phyloP scores from a whole-genome alignment of 805 yeast species.

The Debaryomyces hansenii region DNA sequence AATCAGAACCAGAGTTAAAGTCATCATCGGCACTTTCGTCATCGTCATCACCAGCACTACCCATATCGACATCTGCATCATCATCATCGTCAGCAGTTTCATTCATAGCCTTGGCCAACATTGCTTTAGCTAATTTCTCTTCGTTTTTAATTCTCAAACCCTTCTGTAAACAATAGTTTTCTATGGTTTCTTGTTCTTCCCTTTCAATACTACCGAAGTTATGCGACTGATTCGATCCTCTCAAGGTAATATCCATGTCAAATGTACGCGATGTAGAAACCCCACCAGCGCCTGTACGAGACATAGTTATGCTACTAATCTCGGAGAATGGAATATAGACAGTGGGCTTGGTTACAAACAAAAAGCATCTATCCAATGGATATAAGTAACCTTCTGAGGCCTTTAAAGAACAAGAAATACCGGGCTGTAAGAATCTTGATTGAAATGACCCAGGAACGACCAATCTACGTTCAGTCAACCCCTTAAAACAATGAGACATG shows the following conservation, averaged over 20 bases:
- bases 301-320: constrained; percentile 71
- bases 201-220: constrained; percentile 85
- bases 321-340: constrained; percentile 87
- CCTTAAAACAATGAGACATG: constrained; percentile 83
- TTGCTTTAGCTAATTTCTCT: constrained; percentile 80
- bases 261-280: constrained; percentile 83
- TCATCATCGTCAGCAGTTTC: constrained; percentile 51
- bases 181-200: constrained; percentile 83
- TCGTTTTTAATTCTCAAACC: constrained; percentile 83
- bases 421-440: constrained; percentile 77
- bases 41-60: constrained; percentile 70
- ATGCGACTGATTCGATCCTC: constrained; percentile 64
- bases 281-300: constrained; percentile 75
- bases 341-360: constrained; percentile 93
- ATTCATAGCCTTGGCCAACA: constrained; percentile 74
- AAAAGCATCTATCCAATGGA: constrained; percentile 87
- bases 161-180: constrained; percentile 73
- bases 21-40: constrained; percentile 87
- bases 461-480: constrained; percentile 83
- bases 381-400: constrained; percentile 94
- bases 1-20: constrained; percentile 62
- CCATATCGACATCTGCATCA: constrained; percentile 47
- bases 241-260: constrained; percentile 78
- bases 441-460: constrained; percentile 81
- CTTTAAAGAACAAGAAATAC: constrained; percentile 87